Conservation (phyloP, 169 alveolate species). For the Cryptosporidium xiaoi region DNA sequence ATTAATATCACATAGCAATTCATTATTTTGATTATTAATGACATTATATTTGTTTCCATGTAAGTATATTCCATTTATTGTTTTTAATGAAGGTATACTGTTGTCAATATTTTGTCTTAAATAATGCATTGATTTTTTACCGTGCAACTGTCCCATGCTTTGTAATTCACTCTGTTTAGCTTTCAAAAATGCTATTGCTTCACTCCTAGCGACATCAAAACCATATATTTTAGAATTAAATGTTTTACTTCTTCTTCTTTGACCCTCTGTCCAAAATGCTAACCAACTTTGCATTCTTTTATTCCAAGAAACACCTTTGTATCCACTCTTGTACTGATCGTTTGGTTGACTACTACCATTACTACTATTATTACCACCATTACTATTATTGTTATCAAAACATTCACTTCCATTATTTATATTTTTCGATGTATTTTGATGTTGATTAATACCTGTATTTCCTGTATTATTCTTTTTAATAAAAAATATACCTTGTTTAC, state of each 20-base stretch:
- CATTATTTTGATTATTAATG: not conserved
- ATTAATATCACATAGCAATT: not conserved
- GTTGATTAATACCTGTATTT: not conserved
- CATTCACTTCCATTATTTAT: not conserved
- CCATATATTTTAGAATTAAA: constrained; percentile 67
- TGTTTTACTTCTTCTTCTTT: constrained; percentile 57
- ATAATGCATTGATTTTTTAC: constrained; percentile 52
- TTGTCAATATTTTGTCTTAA: constrained; percentile 30
- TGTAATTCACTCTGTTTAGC: constrained; percentile 65
- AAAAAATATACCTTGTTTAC: constrained; percentile 44
- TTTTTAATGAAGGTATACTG: constrained; percentile 6
- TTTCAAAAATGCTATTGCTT: constrained; percentile 71
- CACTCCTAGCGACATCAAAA: constrained; percentile 65
- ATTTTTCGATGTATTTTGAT: too few relatives aligned
- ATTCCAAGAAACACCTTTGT: constrained; percentile 69
- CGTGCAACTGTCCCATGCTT: constrained; percentile 56
- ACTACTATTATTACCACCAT: not conserved
- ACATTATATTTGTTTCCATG: not conserved
- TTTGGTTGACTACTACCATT: not conserved
- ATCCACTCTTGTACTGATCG: constrained; percentile 61
- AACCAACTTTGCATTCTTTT: constrained; percentile 70
- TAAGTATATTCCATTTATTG: constrained; percentile 31
- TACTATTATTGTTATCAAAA: not conserved
- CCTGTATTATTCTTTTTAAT: constrained; percentile 40
- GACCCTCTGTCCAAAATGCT: constrained; percentile 73